Base-by-base conservation (phyloP, 2,329 filamentous ascomycete species). In the Talaromyces atroroseus region DNA sequence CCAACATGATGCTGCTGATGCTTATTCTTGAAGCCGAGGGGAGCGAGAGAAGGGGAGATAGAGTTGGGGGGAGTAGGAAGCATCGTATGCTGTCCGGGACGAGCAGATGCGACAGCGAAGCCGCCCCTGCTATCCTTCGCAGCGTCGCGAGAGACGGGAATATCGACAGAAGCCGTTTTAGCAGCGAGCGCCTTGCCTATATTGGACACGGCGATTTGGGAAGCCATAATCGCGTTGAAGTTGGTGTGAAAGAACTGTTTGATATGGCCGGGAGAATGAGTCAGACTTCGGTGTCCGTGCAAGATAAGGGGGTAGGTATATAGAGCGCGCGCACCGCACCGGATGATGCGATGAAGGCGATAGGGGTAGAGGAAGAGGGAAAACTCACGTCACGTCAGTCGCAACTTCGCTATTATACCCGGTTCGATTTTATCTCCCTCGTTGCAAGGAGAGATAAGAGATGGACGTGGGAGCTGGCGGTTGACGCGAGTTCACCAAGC, bases 11-110 rank as follows among this genome's bases (percentile, higher is more conserved):
- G 26, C 32, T 46, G 44, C 21, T 38, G 29, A n/a, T 51, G 34
- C 69, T 86, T 86, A 61, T 83, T 81, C 72, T 87, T 88, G 69
- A 88, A 84, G 66, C 87, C 88, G 66, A 92, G 89, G 59, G 92
- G 89, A 65, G 88, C 86, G 63, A 96, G 81, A 64, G 84, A 87
- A 49, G 92, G 92, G 60, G 92, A 96, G 71, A 96, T 91, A 74
- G 92, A 96, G 79, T 92, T 95, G 60, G 92, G 92, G 69, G 92
- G 92, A 71, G 92, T 96, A 61, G 89, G 90, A 68, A 96, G 84
- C 71, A 76, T 73, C 52, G 63, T 65, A 48, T 67, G 67, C 45
- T 71, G 67, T 45, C 66, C 66, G 20, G 61, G 58, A 57, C 65
- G 70, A 62, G 69, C 61, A 62, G 71, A 62, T 62, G 64, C 67